Evolutionary conservation across 257 asterid species (phyloP), one percentile per base, ranked within the genome.

Genomic region (Rehmannia glutinosa): DNA sequence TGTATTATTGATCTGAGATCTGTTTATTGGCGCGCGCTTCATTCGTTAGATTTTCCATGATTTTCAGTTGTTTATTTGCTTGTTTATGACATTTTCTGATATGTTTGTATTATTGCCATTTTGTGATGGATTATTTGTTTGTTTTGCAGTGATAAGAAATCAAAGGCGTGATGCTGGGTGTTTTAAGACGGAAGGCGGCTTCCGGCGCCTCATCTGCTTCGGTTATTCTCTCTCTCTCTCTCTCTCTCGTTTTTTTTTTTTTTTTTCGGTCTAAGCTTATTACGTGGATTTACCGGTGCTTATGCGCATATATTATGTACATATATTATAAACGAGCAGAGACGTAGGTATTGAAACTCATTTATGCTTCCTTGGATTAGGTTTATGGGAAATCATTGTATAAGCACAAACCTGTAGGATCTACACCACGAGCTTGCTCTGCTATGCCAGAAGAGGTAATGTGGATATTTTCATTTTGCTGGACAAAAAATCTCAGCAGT

Each of bases 131-230:
- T 57, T 62, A 28, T 67, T 59, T 72, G 57, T 51, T 71, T 51
- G 20, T 49, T 59, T 50, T 33, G 75, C 80, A 83, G 86, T 28
- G 28, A 21, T 74, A 63, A 56, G 63, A 61, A 73, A 69, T 78
- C 81, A 35, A 45, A 69, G 67, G 70, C 66, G 86, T 72, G 82
- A 92, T 92, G 98, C 75, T 92, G 77, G 91, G 96, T 59, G 88
- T 78, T 82, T 39, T 90, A 75, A 82, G 97, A 88, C 95, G 95
- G 60, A 90, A 82, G 73, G 87, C 87, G 54, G 76, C 90, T 63
- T 83, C 88, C 55, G 78, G 86, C 80, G 86, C 88, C 43, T 70
- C 90, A 55, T 73, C 80, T 73, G 85, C 87, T 69, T 64, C 75
- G 84, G 97, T 90, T 73, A 59, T 50, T 42, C 51, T 21, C 36